Percentiles rank a stretch among this genome's conserved stretches.
Conservation (phyloP, 345 rosid species). For the Hibiscus trionum region DNA sequence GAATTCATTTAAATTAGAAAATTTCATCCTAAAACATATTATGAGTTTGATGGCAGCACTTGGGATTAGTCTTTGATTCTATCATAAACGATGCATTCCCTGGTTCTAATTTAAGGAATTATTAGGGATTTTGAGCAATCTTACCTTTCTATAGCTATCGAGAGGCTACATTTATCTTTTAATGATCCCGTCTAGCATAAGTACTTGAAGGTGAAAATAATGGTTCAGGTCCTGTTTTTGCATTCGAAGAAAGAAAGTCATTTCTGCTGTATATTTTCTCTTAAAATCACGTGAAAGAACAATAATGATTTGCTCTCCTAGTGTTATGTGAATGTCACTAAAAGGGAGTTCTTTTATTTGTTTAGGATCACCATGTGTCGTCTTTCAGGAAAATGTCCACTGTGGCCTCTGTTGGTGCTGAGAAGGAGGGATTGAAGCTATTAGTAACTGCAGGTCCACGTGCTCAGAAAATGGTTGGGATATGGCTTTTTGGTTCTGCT, state of each 20-base stretch:
- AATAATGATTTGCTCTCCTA: background rate
- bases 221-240: background rate
- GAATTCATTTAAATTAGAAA: background rate
- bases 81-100: background rate
- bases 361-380: conserved; percentile 39
- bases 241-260: background rate
- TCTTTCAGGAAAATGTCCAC: conserved; percentile 49
- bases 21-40: background rate
- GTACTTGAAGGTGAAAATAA: background rate
- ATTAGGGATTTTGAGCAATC: background rate
- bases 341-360: conserved; percentile 8
- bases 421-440: conserved; percentile 61
- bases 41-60: background rate
- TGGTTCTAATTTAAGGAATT: background rate
- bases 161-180: background rate
- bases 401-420: conserved; percentile 34
- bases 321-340: background rate
- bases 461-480: conserved; percentile 83
- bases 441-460: conserved; percentile 70
- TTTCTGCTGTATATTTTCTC: background rate
- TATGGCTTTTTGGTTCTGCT: conserved; percentile 93
- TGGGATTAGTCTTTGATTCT: background rate
- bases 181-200: background rate
- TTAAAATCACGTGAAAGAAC: background rate
- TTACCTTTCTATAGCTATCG: background rate